Evolutionary conservation across 2,329 filamentous ascomycete genomes (phyloP).

Genomic region (Rutstroemia sydowiana): DNA sequence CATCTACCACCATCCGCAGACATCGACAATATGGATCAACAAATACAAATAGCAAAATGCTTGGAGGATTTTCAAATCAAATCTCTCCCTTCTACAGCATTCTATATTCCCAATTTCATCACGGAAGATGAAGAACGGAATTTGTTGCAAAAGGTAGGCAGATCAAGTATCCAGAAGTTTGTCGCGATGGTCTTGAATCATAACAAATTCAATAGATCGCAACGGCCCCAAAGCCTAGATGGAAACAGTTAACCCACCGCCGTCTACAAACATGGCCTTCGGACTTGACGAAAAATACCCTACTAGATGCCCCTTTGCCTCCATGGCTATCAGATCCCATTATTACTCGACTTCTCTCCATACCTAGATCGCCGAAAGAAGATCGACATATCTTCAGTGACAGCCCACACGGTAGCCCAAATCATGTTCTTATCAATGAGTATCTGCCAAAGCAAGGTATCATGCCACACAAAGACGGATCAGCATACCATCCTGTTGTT

Average conservation of each 20-base stretch:
- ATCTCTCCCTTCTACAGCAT: constrained; percentile 57
- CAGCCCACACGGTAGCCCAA: constrained; percentile 70
- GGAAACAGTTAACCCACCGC: constrained; percentile 83
- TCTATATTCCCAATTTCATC: constrained; percentile 84
- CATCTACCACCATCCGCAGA: no score
- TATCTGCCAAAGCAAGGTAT: constrained; percentile 87
- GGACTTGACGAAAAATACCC: constrained; percentile 67
- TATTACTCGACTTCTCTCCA: constrained; percentile 50
- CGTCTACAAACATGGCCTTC: constrained; percentile 89
- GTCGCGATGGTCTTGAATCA: not conserved
- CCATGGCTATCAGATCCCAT: constrained; percentile 67
- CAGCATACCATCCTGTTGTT: constrained; percentile 79
- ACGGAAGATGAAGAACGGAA: constrained; percentile 62
- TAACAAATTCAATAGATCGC: constrained; percentile 36
- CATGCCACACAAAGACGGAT: constrained; percentile 92
- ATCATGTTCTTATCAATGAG: constrained; percentile 92
- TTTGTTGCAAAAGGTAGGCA: constrained; percentile 62
- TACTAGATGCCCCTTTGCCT: constrained; percentile 69
- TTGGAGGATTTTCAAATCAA: constrained; percentile 47
- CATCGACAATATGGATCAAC: constrained; percentile 8
- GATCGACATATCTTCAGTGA: constrained; percentile 43
- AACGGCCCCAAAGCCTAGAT: constrained; percentile 64
- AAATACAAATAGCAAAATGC: constrained; percentile 23
- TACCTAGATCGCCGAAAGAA: constrained; percentile 33
- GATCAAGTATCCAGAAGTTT: constrained; percentile 9